phyloP scores from a whole-genome alignment of 202 grass and related monocot genomes.

The Dendrocalamus latiflorus region DNA sequence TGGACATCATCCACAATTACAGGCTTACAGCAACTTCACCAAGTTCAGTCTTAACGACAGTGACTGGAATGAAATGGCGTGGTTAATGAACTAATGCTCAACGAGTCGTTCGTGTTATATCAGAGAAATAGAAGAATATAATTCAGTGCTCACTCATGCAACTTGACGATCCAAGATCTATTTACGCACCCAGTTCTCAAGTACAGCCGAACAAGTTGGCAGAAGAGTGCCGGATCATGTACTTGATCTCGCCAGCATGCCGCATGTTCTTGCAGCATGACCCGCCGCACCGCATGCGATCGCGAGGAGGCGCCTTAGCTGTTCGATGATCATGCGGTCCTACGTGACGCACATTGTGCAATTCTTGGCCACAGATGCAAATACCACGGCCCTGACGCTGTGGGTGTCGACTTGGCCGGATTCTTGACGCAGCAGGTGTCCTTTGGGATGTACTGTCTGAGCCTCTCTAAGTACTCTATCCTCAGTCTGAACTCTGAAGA shows the following conservation, averaged over 20 bases:
- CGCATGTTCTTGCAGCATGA: background rate
- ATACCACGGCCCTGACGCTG: background rate
- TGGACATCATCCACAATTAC: no score
- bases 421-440: background rate
- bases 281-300: background rate
- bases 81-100: no score
- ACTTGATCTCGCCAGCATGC: constrained; percentile 9
- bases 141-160: background rate
- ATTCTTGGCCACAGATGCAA: background rate
- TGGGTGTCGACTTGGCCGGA: background rate
- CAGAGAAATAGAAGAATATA: background rate
- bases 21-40: background rate
- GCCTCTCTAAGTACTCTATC: background rate
- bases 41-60: background rate
- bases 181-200: background rate
- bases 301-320: background rate
- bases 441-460: background rate
- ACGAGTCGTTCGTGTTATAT: background rate
- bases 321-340: background rate
- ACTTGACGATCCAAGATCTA: background rate
- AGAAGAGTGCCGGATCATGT: constrained; percentile 1
- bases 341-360: background rate
- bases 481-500: background rate
- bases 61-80: background rate
- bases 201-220: constrained; percentile 1